phyloP scores from a whole-genome alignment of 106 monocot genomes.

The Dactylorhiza incarnata region DNA sequence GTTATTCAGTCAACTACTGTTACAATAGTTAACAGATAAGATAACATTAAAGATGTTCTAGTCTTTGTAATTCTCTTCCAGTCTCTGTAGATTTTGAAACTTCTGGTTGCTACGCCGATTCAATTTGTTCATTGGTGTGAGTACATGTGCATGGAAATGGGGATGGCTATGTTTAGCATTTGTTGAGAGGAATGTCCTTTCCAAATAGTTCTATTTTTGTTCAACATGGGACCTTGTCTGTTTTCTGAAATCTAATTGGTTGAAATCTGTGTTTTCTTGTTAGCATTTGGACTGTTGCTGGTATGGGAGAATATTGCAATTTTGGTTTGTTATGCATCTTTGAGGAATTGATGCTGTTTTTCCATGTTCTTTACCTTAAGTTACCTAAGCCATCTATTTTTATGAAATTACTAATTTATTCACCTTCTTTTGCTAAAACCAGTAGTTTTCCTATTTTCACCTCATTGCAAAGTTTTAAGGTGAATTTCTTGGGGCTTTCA shows the following conservation, averaged over 20 bases:
- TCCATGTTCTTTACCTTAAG: neutral
- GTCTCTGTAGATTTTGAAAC: neutral
- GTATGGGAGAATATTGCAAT: neutral
- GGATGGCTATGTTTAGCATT: neutral
- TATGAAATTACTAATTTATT: neutral
- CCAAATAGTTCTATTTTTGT: neutral
- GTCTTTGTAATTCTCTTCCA: neutral
- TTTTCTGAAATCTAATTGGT: neutral
- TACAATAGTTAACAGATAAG: neutral
- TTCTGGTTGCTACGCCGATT: neutral
- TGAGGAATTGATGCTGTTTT: neutral
- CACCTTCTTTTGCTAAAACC: neutral
- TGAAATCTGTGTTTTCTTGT: neutral
- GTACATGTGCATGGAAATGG: neutral
- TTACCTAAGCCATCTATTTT: neutral
- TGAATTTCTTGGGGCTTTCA: neutral
- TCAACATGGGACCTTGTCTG: neutral
- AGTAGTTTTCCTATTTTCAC: neutral
- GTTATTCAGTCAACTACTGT: neutral
- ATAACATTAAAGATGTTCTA: neutral
- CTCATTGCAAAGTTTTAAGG: neutral
- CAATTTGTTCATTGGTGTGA: neutral
- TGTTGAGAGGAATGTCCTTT: neutral
- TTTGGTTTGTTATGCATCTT: neutral
- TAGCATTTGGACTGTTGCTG: neutral